Conservation (phyloP, 2,329 filamentous ascomycete genomes). For the Trichoderma breve region DNA sequence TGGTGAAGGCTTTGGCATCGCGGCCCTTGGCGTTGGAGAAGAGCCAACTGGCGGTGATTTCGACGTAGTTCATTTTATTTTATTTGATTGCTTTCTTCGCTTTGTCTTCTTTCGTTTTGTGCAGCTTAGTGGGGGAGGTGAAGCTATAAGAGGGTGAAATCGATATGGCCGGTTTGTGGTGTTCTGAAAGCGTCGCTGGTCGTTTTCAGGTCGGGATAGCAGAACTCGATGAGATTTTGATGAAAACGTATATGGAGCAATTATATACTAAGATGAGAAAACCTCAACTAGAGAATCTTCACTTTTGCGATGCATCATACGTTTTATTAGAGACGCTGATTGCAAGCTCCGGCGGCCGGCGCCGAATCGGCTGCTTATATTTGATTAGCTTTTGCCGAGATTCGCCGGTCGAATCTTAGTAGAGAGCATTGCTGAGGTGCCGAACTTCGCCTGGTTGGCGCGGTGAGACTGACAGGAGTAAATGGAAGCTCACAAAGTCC, state of each 20-base stretch:
- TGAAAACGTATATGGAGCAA: background rate
- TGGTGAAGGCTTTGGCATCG: constrained; percentile 41
- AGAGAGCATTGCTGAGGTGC: background rate
- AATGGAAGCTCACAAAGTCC: background rate
- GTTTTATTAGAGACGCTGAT: background rate
- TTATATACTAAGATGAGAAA: background rate
- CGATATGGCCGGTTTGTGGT: background rate
- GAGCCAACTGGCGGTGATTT: constrained; percentile 40
- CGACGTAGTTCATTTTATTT: constrained; percentile 31
- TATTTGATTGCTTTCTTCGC: background rate
- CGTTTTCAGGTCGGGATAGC: background rate
- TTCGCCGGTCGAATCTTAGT: background rate
- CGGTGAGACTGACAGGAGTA: background rate
- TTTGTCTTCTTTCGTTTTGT: background rate
- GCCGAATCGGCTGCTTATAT: background rate
- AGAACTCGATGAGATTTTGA: background rate
- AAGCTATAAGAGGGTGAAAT: background rate
- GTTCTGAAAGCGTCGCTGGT: background rate
- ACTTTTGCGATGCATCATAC: background rate
- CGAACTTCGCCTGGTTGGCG: background rate
- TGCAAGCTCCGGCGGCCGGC: background rate
- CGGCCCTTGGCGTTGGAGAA: constrained; percentile 38
- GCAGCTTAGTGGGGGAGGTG: background rate
- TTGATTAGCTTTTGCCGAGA: background rate
- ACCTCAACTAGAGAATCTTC: background rate